Base-by-base conservation (phyloP, 208 protist species). In the Wallacemonas rigidus region DNA sequence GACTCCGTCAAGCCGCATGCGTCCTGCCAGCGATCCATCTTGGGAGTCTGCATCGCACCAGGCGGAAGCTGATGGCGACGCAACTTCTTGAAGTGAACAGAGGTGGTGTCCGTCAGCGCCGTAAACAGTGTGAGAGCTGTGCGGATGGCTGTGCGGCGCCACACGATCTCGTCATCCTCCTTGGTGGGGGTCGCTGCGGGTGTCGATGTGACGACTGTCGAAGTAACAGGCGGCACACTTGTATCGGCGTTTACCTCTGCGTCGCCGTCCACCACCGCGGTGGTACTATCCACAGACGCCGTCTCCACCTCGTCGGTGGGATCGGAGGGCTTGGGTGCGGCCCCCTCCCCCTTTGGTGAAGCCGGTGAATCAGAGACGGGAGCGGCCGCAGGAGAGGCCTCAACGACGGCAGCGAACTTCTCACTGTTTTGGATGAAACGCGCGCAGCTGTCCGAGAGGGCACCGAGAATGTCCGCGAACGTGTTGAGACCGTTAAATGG, bases 51-150 rank as follows among this genome's bases (percentile, higher is more conserved):
- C 55, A 72, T 47, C 43, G 68, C 56, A 64, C 68, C 36, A 8
- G 80, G 39, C 44, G 65, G 48, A 12, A 67, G 57, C 55, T 77
- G 51, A 38, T 75, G 71, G 2, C 81, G 81, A 17, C 88, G 80
- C 44, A 85, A 41, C 68, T 89, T 90, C 56, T 83, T 82, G 50
- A 89, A 85, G 60, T 73, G 85, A 38, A 91, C 86, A 1, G 82
- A 89, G 39, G 83, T 75, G 1, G 82, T 87, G 77, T 95, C 87
- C 2, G 82, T 82, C 35, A 95, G 54, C 2, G 76, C 43, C 53
- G 41, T 47, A 74, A 88, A 92, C 8, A 92, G 72, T 8, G 36
- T 55, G 17, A 84, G 73, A 5, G 79, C 78, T 48, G 54, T 69
- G 44, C 50, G 35, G 3, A 69, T 35, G 48, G 64, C 71, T 35